These are phyloP conservation scores for Globisporangium nodosum DNA, from an alignment of 352 stramenopile genomes.

Conservation along the genomic window DNA sequence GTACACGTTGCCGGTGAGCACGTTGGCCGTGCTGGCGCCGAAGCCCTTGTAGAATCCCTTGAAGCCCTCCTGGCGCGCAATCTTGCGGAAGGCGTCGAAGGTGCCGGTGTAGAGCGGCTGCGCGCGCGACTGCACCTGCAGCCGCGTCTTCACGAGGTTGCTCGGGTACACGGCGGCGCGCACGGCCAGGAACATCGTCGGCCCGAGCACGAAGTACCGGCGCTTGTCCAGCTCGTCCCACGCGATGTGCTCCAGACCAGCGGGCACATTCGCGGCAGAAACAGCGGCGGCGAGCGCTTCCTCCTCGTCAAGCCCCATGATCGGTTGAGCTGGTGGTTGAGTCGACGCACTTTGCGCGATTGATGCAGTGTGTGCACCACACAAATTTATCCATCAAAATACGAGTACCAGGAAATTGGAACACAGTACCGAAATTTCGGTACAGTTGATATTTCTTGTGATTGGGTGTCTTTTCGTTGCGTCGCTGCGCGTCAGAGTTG, in stretches of 20 bases:
- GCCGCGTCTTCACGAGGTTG: constrained; percentile 85
- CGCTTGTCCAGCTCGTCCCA: constrained; percentile 88
- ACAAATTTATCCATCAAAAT: too few species aligned
- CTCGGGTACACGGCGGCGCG: constrained; percentile 82
- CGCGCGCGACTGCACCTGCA: constrained; percentile 77
- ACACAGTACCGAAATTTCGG: too few species aligned
- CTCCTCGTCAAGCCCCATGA: not conserved
- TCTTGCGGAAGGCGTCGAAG: constrained; percentile 82
- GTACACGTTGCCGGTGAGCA: constrained; percentile 87
- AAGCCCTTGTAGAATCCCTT: constrained; percentile 86
- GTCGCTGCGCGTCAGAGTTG: too few species aligned
- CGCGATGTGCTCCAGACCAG: constrained; percentile 66
- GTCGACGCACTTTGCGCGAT: too few species aligned
- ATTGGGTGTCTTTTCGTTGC: too few species aligned
- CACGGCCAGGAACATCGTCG: constrained; percentile 77
- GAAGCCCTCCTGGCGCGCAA: constrained; percentile 67
- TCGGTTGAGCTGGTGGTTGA: too few species aligned
- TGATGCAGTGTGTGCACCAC: too few species aligned
- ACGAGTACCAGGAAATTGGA: too few species aligned
- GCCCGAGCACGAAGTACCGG: constrained; percentile 82
- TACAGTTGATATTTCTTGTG: too few species aligned
- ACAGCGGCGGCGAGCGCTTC: constrained; percentile 1
- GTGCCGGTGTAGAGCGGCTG: constrained; percentile 75
- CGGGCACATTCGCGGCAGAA: constrained; percentile 7
- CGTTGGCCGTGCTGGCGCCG: constrained; percentile 78